Evolutionary conservation across 768 basidiomycete species (phyloP).

Genomic region (Suillus lakei): DNA sequence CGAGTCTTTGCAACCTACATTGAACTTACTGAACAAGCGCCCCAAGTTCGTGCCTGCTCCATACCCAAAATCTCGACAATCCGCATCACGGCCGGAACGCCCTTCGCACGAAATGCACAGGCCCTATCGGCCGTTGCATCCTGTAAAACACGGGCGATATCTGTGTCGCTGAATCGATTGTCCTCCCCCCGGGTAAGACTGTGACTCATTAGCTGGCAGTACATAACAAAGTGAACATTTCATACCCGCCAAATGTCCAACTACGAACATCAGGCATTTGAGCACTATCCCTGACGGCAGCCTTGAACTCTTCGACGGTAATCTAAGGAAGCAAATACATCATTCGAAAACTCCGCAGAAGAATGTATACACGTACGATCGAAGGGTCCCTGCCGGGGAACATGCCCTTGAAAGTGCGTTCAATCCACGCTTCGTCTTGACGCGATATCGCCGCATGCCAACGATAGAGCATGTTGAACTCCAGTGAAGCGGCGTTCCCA

Average conservation of each 20-base stretch:
- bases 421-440: conserved; percentile 61
- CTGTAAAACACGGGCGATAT: conserved; percentile 66
- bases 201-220: background rate
- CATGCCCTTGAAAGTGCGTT: conserved; percentile 46
- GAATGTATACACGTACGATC: conserved; percentile 35
- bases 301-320: conserved; percentile 24
- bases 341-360: background rate
- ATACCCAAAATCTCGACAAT: conserved; percentile 75
- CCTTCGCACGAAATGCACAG: conserved; percentile 69
- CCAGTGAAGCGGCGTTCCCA: conserved; percentile 78
- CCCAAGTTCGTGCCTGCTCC: conserved; percentile 68
- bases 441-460: conserved; percentile 71
- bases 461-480: conserved; percentile 65
- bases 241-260: conserved; percentile 61
- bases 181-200: conserved; percentile 54
- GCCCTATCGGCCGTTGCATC: conserved; percentile 63
- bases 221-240: conserved; percentile 1
- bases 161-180: conserved; percentile 65
- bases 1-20: background rate
- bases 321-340: conserved; percentile 16
- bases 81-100: conserved; percentile 66
- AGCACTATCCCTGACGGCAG: conserved; percentile 13
- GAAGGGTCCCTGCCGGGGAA: conserved; percentile 47
- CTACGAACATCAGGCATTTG: conserved; percentile 34
- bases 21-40: conserved; percentile 65